Percentiles rank a stretch among this genome's conserved stretches.
Conservation (phyloP, 1,284 basidiomycete species). For the Moesziomyces globuligerus region DNA sequence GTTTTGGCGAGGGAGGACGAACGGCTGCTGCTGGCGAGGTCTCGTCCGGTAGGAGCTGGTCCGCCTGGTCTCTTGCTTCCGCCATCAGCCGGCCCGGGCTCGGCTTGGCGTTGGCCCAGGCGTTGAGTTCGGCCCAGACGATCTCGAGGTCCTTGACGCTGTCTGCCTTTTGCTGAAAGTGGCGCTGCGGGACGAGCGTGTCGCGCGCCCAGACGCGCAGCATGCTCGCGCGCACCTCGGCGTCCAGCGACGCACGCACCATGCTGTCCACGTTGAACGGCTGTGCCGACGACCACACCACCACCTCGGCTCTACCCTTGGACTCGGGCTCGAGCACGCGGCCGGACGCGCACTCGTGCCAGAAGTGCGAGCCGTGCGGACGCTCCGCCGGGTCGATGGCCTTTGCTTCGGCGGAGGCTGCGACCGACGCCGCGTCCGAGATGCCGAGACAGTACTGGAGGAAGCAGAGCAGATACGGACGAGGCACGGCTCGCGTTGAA, state of each 20-base stretch:
- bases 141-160: constrained; percentile 78
- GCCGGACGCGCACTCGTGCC: too few species aligned
- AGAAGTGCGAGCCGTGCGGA: constrained; percentile 56
- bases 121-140: constrained; percentile 74
- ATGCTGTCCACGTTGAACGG: constrained; percentile 78
- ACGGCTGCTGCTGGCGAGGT: background rate
- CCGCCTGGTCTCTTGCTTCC: constrained; percentile 23
- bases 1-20: constrained; percentile 2
- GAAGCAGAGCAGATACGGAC: constrained; percentile 78
- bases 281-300: constrained; percentile 88
- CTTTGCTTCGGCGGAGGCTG: background rate
- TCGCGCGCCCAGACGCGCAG: constrained; percentile 81
- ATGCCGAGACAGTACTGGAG: constrained; percentile 71
- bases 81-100: constrained; percentile 22
- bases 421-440: background rate
- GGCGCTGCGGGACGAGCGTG: constrained; percentile 71
- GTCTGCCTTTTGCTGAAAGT: constrained; percentile 25
- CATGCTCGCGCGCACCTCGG: constrained; percentile 69
- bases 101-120: constrained; percentile 6
- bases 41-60: constrained; percentile 26
- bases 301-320: constrained; percentile 77
- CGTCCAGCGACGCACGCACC: constrained; percentile 57
- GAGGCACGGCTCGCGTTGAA: constrained; percentile 46
- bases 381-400: background rate
- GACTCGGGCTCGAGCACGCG: constrained; percentile 6